Conservation (phyloP, 306 rosid genomes). For the Lathyrus aphaca region DNA sequence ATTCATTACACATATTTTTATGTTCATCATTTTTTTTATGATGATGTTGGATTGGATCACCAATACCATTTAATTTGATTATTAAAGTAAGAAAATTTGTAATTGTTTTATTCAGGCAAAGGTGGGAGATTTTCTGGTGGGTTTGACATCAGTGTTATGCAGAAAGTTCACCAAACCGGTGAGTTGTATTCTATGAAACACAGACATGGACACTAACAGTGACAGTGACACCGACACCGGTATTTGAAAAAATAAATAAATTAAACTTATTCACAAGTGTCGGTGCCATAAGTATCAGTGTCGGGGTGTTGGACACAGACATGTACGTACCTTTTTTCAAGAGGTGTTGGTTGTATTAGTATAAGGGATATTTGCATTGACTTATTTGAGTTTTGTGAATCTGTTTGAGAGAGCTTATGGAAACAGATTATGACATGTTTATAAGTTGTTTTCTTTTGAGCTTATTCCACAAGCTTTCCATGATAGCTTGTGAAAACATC, state of each 20-base stretch:
- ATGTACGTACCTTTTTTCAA: too few species aligned
- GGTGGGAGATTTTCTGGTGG: slow-evolving; percentile 93
- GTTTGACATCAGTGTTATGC: slow-evolving; percentile 88
- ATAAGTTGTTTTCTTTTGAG: neutral
- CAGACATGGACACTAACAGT: too few species aligned
- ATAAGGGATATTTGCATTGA: neutral
- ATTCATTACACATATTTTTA: neutral
- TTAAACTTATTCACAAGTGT: too few species aligned
- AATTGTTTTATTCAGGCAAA: slow-evolving; percentile 62
- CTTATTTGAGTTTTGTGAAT: neutral
- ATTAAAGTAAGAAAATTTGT: slow-evolving; percentile 9
- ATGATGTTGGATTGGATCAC: slow-evolving; percentile 12
- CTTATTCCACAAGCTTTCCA: neutral
- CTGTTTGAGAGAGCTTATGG: neutral
- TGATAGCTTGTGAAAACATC: neutral
- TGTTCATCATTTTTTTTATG: neutral
- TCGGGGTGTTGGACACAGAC: too few species aligned
- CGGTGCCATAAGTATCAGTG: too few species aligned
- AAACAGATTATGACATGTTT: neutral
- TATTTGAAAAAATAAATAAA: too few species aligned
- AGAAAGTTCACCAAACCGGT: slow-evolving; percentile 87
- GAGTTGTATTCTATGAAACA: slow-evolving; percentile 17
- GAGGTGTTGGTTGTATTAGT: neutral
- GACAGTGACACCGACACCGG: too few species aligned
- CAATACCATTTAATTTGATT: slow-evolving; percentile 29